Evolutionary conservation across 192 early-diverging fungal species (phyloP), one percentile per base, ranked within the genome.

Genomic region (Rhizophagus clarus): DNA sequence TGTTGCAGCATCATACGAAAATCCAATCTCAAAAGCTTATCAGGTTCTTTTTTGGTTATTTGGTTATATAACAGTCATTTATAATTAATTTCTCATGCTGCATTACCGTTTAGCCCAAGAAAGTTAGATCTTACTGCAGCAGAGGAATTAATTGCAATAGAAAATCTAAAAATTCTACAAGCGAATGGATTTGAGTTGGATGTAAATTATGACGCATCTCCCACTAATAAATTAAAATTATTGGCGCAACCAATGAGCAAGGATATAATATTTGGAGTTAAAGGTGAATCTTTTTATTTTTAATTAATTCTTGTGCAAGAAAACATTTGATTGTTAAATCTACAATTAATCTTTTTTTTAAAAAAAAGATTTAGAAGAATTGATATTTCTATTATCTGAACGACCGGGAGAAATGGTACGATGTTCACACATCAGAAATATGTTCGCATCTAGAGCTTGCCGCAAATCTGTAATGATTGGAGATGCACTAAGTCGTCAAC

Each of bases 391-490:
- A 47, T 70, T 92, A 28, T 82, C 83, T 14, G 88, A 81, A 6
- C 69, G 73, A 17, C 90, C 90, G 2, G 87, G 88, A 37, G 81
- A 88, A 6, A 88, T 89, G 83, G 88, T 94, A 1, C 81, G 91
- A 32, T 97, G 95, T 79, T 88, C 89, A 64, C 82, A 92, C 26
- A 88, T 93, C 3, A 84, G 92, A 29, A 79, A 83, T 8, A 89
- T 96, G 84, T 95, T 95, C 90, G 97, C 96, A 1, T 97, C 95
- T 1, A 89, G 93, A 66, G 98, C 98, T 0, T 99, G 98, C 81
- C 86, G 97, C 15, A 93, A 90, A 77, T 92, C 94, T 0, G 91
- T 95, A 7, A 98, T 98, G 96, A 97, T 99, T 82, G 98, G 98
- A 3, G 89, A 93, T 78, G 82, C 92, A 47, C 81, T 99, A 77